These are phyloP conservation scores for Euphrasia confusa DNA, from an alignment of 257 asterid genomes.

Conservation along the genomic window DNA sequence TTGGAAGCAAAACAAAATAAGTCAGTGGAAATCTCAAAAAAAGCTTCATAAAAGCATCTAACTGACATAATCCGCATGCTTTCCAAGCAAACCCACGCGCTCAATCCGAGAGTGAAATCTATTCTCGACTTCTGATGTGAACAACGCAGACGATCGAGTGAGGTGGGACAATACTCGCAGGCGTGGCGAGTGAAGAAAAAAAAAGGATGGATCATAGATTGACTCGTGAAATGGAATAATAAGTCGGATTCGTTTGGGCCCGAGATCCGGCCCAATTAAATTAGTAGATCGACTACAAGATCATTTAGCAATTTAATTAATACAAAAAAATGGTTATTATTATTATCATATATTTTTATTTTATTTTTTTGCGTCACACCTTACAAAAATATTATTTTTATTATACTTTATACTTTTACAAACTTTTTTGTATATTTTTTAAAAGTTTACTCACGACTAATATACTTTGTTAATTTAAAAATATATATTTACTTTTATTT, in stretches of 20 bases:
- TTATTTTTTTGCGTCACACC: too few species aligned
- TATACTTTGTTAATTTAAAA: too few species aligned
- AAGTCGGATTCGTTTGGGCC: background rate
- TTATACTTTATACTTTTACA: too few species aligned
- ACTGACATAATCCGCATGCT: slow-evolving; percentile 28
- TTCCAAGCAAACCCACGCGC: slow-evolving; percentile 31
- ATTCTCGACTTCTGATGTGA: background rate
- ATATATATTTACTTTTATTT: too few species aligned
- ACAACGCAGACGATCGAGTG: background rate
- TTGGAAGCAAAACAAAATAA: slow-evolving; percentile 19
- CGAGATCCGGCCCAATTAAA: background rate
- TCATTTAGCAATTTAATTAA: background rate
- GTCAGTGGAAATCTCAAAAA: slow-evolving; percentile 26
- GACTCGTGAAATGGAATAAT: slow-evolving; percentile 29
- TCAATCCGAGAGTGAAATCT: background rate
- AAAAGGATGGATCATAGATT: slow-evolving; percentile 17
- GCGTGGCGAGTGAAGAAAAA: slow-evolving; percentile 17
- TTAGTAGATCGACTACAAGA: background rate
- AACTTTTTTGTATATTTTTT: too few species aligned
- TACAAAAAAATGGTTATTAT: too few species aligned
- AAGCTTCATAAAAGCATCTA: slow-evolving; percentile 36
- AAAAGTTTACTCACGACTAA: too few species aligned
- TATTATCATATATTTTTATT: too few species aligned
- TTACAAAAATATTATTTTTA: too few species aligned
- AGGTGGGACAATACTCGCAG: background rate